phyloP scores from a whole-genome alignment of 805 yeast genomes.

The Maudiozyma saulgeensis region DNA sequence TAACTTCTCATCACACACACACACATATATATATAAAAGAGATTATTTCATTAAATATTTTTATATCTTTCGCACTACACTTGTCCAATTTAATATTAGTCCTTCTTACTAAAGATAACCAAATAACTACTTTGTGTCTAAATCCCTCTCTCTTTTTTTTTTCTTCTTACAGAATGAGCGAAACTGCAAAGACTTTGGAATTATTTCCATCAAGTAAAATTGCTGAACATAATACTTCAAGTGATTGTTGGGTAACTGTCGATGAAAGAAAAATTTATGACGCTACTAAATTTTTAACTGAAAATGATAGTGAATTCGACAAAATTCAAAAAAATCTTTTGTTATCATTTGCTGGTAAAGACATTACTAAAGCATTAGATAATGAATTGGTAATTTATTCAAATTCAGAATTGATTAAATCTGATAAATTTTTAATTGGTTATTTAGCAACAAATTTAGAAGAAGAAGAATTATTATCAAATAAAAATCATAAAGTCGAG shows the following conservation, averaged over 20 bases:
- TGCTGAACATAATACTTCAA: slow-evolving; percentile 38
- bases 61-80: too few species aligned
- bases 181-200: slow-evolving; percentile 39
- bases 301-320: slow-evolving; percentile 28
- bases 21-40: too few species aligned
- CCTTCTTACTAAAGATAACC: too few species aligned
- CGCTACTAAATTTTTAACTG: slow-evolving; percentile 44
- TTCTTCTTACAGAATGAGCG: slow-evolving; percentile 1
- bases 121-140: background rate
- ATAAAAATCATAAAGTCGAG: slow-evolving; percentile 52
- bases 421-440: slow-evolving; percentile 73
- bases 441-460: slow-evolving; percentile 75
- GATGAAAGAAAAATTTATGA: slow-evolving; percentile 75
- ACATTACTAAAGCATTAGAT: slow-evolving; percentile 54
- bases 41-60: too few species aligned
- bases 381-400: slow-evolving; percentile 29
- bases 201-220: slow-evolving; percentile 48
- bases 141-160: too few species aligned
- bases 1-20: too few species aligned
- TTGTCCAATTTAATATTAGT: too few species aligned
- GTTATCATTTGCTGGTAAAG: slow-evolving; percentile 70
- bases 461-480: slow-evolving; percentile 57
- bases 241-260: slow-evolving; percentile 74
- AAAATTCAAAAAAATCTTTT: slow-evolving; percentile 57
- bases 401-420: slow-evolving; percentile 33